phyloP scores from a whole-genome alignment of 495 filamentous ascomycete genomes.

The Sordaria brevicollis region DNA sequence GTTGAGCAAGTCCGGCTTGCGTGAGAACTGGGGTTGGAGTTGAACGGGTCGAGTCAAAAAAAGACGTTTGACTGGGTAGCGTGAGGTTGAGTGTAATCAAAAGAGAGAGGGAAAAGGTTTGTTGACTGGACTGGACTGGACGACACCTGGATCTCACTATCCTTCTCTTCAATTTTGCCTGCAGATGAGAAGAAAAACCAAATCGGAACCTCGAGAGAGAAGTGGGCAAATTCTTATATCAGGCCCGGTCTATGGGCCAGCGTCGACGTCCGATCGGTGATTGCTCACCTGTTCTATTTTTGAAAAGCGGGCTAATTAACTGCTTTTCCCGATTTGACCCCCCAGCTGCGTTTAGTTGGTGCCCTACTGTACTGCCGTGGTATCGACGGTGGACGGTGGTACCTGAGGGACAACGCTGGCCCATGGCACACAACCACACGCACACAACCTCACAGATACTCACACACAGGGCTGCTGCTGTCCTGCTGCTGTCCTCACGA shows the following conservation, averaged over 20 bases:
- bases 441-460: background rate
- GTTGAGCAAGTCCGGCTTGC: conserved; percentile 44
- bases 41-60: conserved; percentile 6
- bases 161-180: conserved; percentile 24
- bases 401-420: background rate
- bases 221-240: conserved; percentile 43
- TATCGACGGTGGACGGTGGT: background rate
- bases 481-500: background rate
- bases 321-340: conserved; percentile 24
- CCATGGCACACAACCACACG: background rate
- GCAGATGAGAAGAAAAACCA: conserved; percentile 21
- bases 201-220: conserved; percentile 14
- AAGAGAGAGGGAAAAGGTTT: conserved; percentile 24
- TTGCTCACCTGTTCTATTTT: conserved; percentile 27
- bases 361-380: background rate
- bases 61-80: conserved; percentile 25
- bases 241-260: conserved; percentile 13
- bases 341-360: conserved; percentile 3
- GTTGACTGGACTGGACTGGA: conserved; percentile 25
- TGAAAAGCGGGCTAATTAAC: conserved; percentile 28
- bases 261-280: conserved; percentile 1
- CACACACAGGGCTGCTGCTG: background rate
- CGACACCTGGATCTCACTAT: conserved; percentile 37
- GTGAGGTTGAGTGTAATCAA: conserved; percentile 23
- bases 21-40: conserved; percentile 23